Evolutionary conservation across 192 early-diverging fungal species (phyloP).

Genomic region (Coemansia reversa): DNA sequence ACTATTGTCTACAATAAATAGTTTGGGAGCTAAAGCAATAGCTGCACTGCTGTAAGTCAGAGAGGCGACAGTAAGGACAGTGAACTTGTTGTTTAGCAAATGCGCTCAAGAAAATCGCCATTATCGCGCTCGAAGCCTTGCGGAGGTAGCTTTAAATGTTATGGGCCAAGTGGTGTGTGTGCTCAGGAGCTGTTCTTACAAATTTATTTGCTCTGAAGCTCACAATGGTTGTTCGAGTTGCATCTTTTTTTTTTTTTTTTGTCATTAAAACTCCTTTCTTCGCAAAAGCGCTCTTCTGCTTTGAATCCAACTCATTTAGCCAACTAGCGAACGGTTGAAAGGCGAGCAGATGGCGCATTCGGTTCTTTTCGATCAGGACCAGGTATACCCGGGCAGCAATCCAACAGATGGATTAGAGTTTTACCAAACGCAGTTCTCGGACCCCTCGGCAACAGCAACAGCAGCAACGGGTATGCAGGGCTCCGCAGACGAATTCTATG

Average conservation of each 20-base stretch:
- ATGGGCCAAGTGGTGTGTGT: too few relatives aligned
- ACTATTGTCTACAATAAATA: not conserved
- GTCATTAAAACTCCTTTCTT: not conserved
- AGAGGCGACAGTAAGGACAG: too few relatives aligned
- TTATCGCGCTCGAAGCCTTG: too few relatives aligned
- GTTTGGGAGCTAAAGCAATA: not conserved
- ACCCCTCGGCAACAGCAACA: constrained; percentile 32
- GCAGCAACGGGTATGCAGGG: constrained; percentile 27
- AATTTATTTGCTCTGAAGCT: too few relatives aligned
- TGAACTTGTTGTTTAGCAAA: too few relatives aligned
- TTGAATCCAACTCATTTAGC: not conserved
- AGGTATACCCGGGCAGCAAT: constrained; percentile 23
- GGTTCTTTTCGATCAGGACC: constrained; percentile 52
- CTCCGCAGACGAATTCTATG: constrained; percentile 50
- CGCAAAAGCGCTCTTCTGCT: not conserved
- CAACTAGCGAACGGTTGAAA: not conserved
- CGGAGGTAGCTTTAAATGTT: too few relatives aligned
- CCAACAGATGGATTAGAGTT: constrained; percentile 48
- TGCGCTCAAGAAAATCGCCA: too few relatives aligned
- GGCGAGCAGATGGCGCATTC: constrained; percentile 47
- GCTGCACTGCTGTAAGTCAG: too few relatives aligned
- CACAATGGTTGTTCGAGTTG: too few relatives aligned
- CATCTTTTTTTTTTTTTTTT: not conserved
- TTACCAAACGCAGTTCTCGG: constrained; percentile 51
- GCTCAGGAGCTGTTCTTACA: too few relatives aligned